Conservation (phyloP, 139 green algal species). For the Diplosphaera chodatii region DNA sequence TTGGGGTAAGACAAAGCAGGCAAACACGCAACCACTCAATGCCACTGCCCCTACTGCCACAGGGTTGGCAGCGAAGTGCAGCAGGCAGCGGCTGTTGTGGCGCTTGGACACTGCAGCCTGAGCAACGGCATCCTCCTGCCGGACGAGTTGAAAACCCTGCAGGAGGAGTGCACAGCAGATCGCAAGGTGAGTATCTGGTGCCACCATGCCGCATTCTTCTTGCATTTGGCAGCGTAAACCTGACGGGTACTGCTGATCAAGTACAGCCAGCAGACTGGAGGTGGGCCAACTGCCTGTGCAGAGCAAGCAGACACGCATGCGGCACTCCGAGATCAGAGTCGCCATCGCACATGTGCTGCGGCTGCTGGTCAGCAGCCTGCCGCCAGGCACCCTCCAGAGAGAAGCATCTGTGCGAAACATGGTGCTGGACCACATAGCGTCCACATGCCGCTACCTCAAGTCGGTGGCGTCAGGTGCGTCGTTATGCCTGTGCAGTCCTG, state of each 20-base stretch:
- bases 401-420: constrained; percentile 29
- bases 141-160: constrained; percentile 37
- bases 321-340: not conserved
- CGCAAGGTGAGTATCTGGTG: too few relatives aligned
- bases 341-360: constrained; percentile 35
- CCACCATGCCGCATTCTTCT: too few relatives aligned
- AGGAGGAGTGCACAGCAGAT: constrained; percentile 45
- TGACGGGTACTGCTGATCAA: too few relatives aligned
- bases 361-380: constrained; percentile 36
- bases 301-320: not conserved
- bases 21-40: too few relatives aligned
- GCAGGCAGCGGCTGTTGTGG: constrained; percentile 43
- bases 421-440: constrained; percentile 63
- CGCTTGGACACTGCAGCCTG: constrained; percentile 53
- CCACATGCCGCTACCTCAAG: constrained; percentile 41
- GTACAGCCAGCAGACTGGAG: too few relatives aligned
- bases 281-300: too few relatives aligned
- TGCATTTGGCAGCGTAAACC: too few relatives aligned
- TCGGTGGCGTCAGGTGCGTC: not conserved
- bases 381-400: constrained; percentile 22
- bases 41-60: too few relatives aligned
- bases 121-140: constrained; percentile 42
- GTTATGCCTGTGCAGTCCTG: too few relatives aligned
- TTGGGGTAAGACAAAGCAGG: too few relatives aligned
- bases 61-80: constrained; percentile 15